Conservation (phyloP, 352 stramenopile species). For the Phytophthora rubi region DNA sequence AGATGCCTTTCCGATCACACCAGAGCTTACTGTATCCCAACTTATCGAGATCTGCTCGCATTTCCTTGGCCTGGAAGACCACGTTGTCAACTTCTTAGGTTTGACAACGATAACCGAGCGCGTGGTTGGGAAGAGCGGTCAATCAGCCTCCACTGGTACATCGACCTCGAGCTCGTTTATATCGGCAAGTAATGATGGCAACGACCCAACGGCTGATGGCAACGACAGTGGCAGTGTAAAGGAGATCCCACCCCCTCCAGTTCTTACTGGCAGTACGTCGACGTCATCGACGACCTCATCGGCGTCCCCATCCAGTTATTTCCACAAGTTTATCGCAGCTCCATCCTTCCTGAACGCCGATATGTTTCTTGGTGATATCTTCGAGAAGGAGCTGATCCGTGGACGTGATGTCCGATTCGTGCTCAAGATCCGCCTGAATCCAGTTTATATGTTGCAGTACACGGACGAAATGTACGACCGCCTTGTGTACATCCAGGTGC, state of each 20-base stretch:
- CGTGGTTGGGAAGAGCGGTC: constrained; percentile 29
- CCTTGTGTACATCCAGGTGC: constrained; percentile 90
- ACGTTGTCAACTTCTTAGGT: constrained; percentile 80
- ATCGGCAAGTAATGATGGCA: constrained; percentile 34
- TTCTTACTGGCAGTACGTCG: constrained; percentile 30
- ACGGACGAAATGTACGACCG: constrained; percentile 86
- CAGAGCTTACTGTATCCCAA: constrained; percentile 91
- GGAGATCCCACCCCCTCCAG: constrained; percentile 20
- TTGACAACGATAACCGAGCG: constrained; percentile 66
- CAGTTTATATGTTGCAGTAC: constrained; percentile 83
- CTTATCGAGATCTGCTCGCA: constrained; percentile 93
- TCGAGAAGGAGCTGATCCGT: constrained; percentile 91
- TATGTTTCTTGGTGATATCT: constrained; percentile 91
- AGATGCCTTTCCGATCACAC: constrained; percentile 92
- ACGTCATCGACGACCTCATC: constrained; percentile 43
- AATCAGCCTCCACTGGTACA: constrained; percentile 37
- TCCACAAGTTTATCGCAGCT: constrained; percentile 80
- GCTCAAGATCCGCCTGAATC: constrained; percentile 92
- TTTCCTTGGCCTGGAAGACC: constrained; percentile 91
- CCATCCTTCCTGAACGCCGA: constrained; percentile 81
- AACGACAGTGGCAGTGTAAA: constrained; percentile 14
- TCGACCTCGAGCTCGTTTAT: constrained; percentile 44
- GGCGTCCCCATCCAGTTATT: constrained; percentile 60
- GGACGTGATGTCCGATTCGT: constrained; percentile 92
- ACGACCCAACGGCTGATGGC: constrained; percentile 36